Base-by-base conservation (phyloP, 345 rosid species). In the Pistacia vera region DNA sequence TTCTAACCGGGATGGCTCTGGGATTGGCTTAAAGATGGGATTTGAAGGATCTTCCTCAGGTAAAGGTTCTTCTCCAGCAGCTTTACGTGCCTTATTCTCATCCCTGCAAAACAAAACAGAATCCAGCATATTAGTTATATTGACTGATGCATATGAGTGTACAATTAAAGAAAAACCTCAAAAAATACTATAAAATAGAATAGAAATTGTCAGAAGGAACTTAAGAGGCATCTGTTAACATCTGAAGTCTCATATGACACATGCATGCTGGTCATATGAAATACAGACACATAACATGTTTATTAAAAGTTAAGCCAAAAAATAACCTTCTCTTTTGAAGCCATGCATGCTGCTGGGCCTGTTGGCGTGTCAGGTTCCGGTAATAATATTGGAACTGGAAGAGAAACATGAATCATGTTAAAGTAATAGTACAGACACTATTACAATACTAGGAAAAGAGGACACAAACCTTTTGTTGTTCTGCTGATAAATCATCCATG, bases 281-380 rank as follows among this genome's bases (percentile, higher is more conserved):
- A 66, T 17, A 41, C 20, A n/a, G 49, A 28, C 61, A 63, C n/a
- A 33, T 63, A 33, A 51, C 10, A 20, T 18, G 12, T 64, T 18
- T 8, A 36, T 33, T 3, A 36, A 41, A 18, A 63, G 28, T 14
- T 6, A 11, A 63, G 75, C 17, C 54, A 68, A 8, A 4, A 46
- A 25, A 65, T 20, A 68, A 92, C 99, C 97, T 97, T 85, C 99
- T 88, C 82, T 97, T 97, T 82, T 97, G 99, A 81, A 97, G 92
- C 99, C 99, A 94, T 69, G 97, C 85, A 85, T 97, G 99, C 77
- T 97, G 99, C 76, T 97, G 99, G 2, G 87, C 93, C 88, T 97
- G 99, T 77, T 97, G 98, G 36, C 99, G 97, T 44, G 97, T 88
- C 77, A 94, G 80, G 77, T 87, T 92, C 25, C 99, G 79, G 78